A percentile compares a stretch with the other conserved stretches of the same genome.
Conservation (phyloP, 1,284 basidiomycete species). For the Cutaneotrichosporon sp. region DNA sequence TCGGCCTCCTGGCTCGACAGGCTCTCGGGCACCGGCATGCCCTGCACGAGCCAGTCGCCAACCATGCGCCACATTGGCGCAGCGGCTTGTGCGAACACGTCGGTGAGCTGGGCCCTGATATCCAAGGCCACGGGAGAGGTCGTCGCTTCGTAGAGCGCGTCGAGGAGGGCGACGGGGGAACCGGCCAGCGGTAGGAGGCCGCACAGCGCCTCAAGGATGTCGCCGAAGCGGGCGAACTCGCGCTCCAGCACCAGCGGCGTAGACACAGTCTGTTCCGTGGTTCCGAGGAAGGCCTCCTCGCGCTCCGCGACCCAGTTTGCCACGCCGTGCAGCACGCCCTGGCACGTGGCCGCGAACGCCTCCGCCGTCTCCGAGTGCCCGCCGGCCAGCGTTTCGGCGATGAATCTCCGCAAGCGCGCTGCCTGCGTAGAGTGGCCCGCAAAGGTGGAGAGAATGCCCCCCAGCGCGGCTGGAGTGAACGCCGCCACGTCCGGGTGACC, state of each 20-base stretch:
- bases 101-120: constrained; percentile 54
- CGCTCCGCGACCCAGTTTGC: constrained; percentile 68
- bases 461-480: constrained; percentile 63
- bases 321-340: constrained; percentile 61
- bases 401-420: constrained; percentile 65
- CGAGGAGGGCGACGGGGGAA: constrained; percentile 62
- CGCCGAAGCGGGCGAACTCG: constrained; percentile 55
- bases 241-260: constrained; percentile 69
- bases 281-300: constrained; percentile 64
- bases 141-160: constrained; percentile 62
- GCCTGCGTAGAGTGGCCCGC: constrained; percentile 62
- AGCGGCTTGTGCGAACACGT: constrained; percentile 64
- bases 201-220: constrained; percentile 57
- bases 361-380: constrained; percentile 65
- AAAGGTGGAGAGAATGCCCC: constrained; percentile 64
- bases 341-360: constrained; percentile 75
- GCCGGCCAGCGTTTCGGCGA: constrained; percentile 44
- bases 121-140: constrained; percentile 48
- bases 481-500: constrained; percentile 53
- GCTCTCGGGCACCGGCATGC: constrained; percentile 60
- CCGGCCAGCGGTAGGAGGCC: constrained; percentile 59
- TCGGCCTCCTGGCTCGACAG: constrained; percentile 24
- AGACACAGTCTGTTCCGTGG: background rate
- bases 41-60: constrained; percentile 69
- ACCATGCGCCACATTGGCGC: constrained; percentile 74